A percentile compares a stretch with the other conserved stretches of the same genome.
Conservation (phyloP, 2,329 filamentous ascomycete species). For the Neoascochyta sp. region DNA sequence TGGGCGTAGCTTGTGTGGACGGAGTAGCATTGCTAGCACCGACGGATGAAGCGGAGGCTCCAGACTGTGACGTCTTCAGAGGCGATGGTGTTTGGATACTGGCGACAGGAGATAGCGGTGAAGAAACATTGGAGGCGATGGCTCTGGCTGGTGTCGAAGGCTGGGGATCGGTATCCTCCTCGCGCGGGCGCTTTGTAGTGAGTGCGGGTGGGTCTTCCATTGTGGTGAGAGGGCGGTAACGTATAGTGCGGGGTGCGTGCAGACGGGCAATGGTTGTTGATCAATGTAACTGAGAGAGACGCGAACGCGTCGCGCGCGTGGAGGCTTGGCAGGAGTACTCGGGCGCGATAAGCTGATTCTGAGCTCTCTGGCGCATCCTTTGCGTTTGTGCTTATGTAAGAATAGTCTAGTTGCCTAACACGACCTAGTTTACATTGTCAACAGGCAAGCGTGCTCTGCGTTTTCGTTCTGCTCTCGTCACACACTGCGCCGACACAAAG, state of each 20-base stretch:
- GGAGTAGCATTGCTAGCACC: slow-evolving; percentile 7
- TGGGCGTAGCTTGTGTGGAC: slow-evolving; percentile 5
- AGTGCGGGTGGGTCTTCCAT: slow-evolving; percentile 30
- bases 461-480: too few relatives aligned
- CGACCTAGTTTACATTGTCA: too few relatives aligned
- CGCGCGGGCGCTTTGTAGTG: slow-evolving; percentile 32
- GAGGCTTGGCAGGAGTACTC: slow-evolving; percentile 15
- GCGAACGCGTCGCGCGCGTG: slow-evolving; percentile 25
- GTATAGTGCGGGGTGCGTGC: not conserved
- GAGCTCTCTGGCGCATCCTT: too few relatives aligned
- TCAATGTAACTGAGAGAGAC: slow-evolving; percentile 1
- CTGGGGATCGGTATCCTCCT: slow-evolving; percentile 24
- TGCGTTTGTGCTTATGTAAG: too few relatives aligned
- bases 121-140: slow-evolving; percentile 25
- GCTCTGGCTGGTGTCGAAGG: slow-evolving; percentile 28
- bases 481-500: too few relatives aligned
- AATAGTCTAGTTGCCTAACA: too few relatives aligned
- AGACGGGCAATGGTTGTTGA: slow-evolving; percentile 1
- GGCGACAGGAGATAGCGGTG: slow-evolving; percentile 32
- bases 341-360: too few relatives aligned
- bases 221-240: not conserved
- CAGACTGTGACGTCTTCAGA: slow-evolving; percentile 11
- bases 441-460: too few relatives aligned
- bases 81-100: slow-evolving; percentile 33
- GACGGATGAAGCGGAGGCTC: too few relatives aligned